Conservation (phyloP, 2,329 filamentous ascomycete species). For the Leptographium flavum region DNA sequence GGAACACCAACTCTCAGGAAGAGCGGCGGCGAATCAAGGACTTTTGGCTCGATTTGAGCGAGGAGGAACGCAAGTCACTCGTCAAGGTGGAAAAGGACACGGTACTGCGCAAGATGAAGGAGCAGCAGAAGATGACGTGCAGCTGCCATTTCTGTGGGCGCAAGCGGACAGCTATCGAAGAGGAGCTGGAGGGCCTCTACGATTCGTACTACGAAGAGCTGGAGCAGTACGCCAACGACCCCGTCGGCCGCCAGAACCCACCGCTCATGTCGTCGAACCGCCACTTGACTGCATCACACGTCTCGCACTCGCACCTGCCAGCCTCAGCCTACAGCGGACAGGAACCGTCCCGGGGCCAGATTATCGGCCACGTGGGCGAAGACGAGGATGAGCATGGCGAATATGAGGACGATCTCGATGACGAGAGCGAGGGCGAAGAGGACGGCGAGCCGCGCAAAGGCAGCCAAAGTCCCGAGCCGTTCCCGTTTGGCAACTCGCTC, state of each 20-base stretch:
- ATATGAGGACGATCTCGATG: constrained; percentile 34
- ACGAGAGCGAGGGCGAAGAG: constrained; percentile 52
- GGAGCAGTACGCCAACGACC: constrained; percentile 85
- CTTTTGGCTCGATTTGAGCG: constrained; percentile 89
- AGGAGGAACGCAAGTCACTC: constrained; percentile 85
- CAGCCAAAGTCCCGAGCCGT: constrained; percentile 68
- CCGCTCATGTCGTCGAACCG: constrained; percentile 55
- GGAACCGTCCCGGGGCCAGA: constrained; percentile 60
- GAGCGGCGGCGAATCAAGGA: constrained; percentile 96
- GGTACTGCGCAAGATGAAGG: constrained; percentile 98
- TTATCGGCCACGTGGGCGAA: constrained; percentile 50
- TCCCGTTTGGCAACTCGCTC: constrained; percentile 93
- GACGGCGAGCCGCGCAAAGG: constrained; percentile 50
- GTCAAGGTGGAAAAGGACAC: constrained; percentile 99
- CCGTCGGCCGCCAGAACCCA: constrained; percentile 46
- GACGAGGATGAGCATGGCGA: constrained; percentile 40
- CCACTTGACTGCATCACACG: constrained; percentile 40
- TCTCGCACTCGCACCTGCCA: constrained; percentile 42
- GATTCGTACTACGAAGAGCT: constrained; percentile 98
- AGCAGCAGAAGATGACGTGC: constrained; percentile 98
- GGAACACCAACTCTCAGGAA: constrained; percentile 89
- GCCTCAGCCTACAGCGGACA: constrained; percentile 46
- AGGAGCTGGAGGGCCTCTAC: constrained; percentile 93
- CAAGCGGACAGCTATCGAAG: constrained; percentile 93
- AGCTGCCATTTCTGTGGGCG: constrained; percentile 94